These are phyloP conservation scores for Hanseniaspora clermontiae DNA, from an alignment of 805 yeast species.

Conservation along the genomic window DNA sequence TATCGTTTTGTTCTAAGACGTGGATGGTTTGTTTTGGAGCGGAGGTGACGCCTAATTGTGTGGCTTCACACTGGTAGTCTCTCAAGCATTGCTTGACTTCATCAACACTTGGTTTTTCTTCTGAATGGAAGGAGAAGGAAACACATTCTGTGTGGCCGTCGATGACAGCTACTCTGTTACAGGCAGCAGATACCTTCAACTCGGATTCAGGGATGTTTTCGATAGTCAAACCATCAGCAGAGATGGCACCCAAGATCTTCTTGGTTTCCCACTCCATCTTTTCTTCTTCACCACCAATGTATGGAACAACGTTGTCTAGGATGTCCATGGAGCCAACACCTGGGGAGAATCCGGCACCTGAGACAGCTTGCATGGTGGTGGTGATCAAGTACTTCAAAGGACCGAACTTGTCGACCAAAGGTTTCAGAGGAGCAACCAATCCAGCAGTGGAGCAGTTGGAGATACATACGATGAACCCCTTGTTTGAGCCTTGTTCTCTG, in stretches of 20 bases:
- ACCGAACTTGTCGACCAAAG: constrained; percentile 80
- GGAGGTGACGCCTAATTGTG: constrained; percentile 65
- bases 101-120: constrained; percentile 67
- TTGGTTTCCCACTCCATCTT: constrained; percentile 97
- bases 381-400: constrained; percentile 78
- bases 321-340: constrained; percentile 94
- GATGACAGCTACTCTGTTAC: constrained; percentile 91
- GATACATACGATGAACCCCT: constrained; percentile 83
- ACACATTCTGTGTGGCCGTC: constrained; percentile 98
- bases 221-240: constrained; percentile 42
- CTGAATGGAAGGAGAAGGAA: constrained; percentile 64
- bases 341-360: constrained; percentile 97
- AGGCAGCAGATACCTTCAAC: constrained; percentile 82
- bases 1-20: constrained; percentile 76
- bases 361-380: constrained; percentile 91
- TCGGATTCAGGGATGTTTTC: constrained; percentile 51
- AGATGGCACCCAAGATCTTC: constrained; percentile 67
- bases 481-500: constrained; percentile 40
- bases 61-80: constrained; percentile 75
- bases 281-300: constrained; percentile 92
- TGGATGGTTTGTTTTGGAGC: constrained; percentile 91
- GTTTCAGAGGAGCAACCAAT: constrained; percentile 88
- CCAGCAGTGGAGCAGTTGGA: constrained; percentile 99
- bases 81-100: constrained; percentile 57
- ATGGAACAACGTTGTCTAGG: constrained; percentile 88